Evolutionary conservation across 768 basidiomycete genomes (phyloP), one percentile per base, ranked within the genome.

Genomic region (Tricholoma terreum): DNA sequence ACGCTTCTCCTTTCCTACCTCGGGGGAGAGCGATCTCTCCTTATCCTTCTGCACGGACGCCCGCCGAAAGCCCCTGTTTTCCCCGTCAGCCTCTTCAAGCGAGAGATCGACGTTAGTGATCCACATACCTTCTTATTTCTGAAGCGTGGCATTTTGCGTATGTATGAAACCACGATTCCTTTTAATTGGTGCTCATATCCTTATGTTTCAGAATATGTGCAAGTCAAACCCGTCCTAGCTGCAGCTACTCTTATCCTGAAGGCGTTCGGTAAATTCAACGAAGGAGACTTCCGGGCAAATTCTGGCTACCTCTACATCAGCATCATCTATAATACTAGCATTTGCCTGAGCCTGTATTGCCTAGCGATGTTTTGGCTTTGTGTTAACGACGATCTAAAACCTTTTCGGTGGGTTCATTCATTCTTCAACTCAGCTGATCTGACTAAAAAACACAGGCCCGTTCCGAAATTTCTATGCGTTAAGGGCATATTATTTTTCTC

Each of bases 401-500:
- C 94, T 1, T 97, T 93, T 75, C 80, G 89, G 89, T 88, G 55
- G 62, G 86, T 69, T 10, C 21, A 15, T 42, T 30, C 21, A n/a
- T 2, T 45, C 43, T 31, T 48, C 1, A 19, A 46, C 9, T 24
- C 52, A 19, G 42, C 50, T 51, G 54, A 27, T 24, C 9, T 42
- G 2, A 30, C 33, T 21, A 10, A 21, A 50, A 60, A 24, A 56
- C 60, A 19, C 64, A 89, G 96, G 10, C 94, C 94, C 0, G 84
- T 95, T 63, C 94, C 97, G 2, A 99, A 99, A 72, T 99, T 99
- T 73, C 85, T 98, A 24, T 99, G 94, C 69, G 94, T 99, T 63
- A 99, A 99, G 69, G 96, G 96, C 45, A 94, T 99, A 63, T 80
- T 99, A 19, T 98, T 98, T 80, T 96, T 97, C 73, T 94, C 92